Evolutionary conservation across 176 grass and related monocot genomes (phyloP), one percentile per base, ranked within the genome.

Genomic region (Miscanthus lutarioriparius): DNA sequence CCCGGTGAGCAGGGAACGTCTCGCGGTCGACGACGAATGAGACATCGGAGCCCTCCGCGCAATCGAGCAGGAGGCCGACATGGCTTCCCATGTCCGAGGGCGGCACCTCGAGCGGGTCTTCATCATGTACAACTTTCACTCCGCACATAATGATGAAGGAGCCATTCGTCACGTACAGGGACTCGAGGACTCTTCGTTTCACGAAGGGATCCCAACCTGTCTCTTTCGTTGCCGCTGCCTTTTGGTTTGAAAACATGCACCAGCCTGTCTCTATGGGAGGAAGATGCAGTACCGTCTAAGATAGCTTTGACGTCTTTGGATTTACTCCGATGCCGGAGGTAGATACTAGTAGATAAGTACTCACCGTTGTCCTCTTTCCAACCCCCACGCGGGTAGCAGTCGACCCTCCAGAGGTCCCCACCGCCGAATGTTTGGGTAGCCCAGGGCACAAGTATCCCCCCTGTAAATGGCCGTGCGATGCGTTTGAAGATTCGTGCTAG

Each of bases 21-120:
- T 83, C 63, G 13, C 72, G 80, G 33, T 36, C 70, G 0, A 88
- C 63, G 15, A 69, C 70, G 43, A 88, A 88, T 0, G 40, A 33
- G 5, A 83, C 79, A 14, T 88, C 69, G 0, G 68, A 30, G 2
- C 30, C 28, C 3, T 19, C 28, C 0, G 6, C 30, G 0, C 30
- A 2, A 4, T 67, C 64, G 7, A 67, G 64, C 15, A 67, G 30
- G 64, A 32, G 28, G 28, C 30, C 64, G 28, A 67, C 14, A 7
- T 67, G 64, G 30, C 5, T 33, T 4, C 64, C 64, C 1, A 67
- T 19, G 64, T 67, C 64, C 0, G 64, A 19, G 6, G 64, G 64
- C 30, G 64, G 64, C 30, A 33, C 28, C 6, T 56, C 53, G 7
- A 27, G 7, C 7, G 28, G 6, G 6, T 25, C 6, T 1, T 8